Evolutionary conservation across 2,329 filamentous ascomycete species (phyloP).

Genomic region (Cercospora janseana): DNA sequence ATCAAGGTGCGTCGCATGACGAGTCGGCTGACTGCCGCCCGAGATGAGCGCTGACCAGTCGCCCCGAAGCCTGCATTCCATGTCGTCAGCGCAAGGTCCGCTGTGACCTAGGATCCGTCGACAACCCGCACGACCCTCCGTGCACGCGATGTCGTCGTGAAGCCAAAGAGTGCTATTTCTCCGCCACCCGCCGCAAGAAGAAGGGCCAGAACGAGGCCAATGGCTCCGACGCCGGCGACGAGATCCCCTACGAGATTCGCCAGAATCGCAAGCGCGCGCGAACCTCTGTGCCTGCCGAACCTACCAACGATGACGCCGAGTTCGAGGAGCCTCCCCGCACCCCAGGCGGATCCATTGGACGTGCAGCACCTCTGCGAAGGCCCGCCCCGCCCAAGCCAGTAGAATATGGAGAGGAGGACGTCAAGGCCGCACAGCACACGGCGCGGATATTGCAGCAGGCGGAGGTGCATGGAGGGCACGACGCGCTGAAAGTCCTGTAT

Average conservation of each 20-base stretch:
- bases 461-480: slow-evolving; percentile 85
- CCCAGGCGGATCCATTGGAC: slow-evolving; percentile 63
- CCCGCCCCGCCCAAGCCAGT: slow-evolving; percentile 46
- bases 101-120: slow-evolving; percentile 68
- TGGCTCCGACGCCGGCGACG: slow-evolving; percentile 43
- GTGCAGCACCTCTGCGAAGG: slow-evolving; percentile 64
- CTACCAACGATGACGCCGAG: slow-evolving; percentile 48
- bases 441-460: slow-evolving; percentile 58
- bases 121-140: slow-evolving; percentile 89
- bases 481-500: slow-evolving; percentile 86
- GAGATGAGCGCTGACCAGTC: slow-evolving; percentile 16
- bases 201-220: slow-evolving; percentile 58
- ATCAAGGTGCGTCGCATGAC: slow-evolving; percentile 27
- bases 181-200: slow-evolving; percentile 86
- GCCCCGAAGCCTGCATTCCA: slow-evolving; percentile 52
- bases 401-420: slow-evolving; percentile 51
- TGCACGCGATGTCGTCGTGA: slow-evolving; percentile 92
- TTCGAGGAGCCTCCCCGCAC: slow-evolving; percentile 61
- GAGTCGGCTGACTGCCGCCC: neutral
- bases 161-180: slow-evolving; percentile 96
- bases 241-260: slow-evolving; percentile 64
- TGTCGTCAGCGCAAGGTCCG: slow-evolving; percentile 58
- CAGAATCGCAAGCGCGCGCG: slow-evolving; percentile 69
- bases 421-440: slow-evolving; percentile 60
- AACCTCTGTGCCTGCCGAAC: slow-evolving; percentile 35